Conservation (phyloP, 2,329 filamentous ascomycete genomes). For the Calonectria honghensis region DNA sequence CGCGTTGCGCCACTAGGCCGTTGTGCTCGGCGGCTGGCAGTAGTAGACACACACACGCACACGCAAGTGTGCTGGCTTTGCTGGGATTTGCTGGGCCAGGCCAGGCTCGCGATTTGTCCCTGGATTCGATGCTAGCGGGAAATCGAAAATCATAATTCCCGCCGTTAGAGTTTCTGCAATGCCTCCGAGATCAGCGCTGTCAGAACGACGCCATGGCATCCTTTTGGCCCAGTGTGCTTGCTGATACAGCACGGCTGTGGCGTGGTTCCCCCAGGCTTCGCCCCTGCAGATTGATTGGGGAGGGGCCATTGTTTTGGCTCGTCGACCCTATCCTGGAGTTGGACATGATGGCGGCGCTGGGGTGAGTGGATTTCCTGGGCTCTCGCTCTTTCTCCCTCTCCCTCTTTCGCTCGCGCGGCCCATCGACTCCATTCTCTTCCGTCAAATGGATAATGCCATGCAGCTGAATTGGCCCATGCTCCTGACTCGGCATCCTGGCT, state of each 20-base stretch:
- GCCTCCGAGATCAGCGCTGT: constrained; percentile 32
- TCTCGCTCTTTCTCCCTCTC: neutral
- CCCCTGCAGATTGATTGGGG: neutral
- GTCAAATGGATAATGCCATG: constrained; percentile 16
- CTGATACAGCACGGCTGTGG: constrained; percentile 14
- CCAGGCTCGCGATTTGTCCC: constrained; percentile 18
- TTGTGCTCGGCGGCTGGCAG: constrained; percentile 7
- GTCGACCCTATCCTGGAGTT: neutral
- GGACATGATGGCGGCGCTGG: neutral
- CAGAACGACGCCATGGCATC: constrained; percentile 13
- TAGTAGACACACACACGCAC: too few relatives aligned
- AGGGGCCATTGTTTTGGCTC: neutral
- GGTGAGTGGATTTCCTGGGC: neutral
- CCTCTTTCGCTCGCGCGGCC: neutral
- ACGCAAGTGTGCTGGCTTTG: too few relatives aligned
- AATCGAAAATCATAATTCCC: constrained; percentile 8
- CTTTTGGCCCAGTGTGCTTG: neutral
- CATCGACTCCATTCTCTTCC: neutral
- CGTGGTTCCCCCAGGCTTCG: constrained; percentile 6
- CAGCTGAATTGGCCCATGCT: constrained; percentile 25
- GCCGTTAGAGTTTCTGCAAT: constrained; percentile 16
- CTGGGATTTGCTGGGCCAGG: neutral
- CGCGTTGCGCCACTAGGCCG: constrained; percentile 19
- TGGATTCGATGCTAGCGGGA: constrained; percentile 24
- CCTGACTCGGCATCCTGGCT: constrained; percentile 35